Evolutionary conservation across 345 rosid genomes (phyloP), one percentile per base, ranked within the genome.

Genomic region (Barbarea vulgaris): DNA sequence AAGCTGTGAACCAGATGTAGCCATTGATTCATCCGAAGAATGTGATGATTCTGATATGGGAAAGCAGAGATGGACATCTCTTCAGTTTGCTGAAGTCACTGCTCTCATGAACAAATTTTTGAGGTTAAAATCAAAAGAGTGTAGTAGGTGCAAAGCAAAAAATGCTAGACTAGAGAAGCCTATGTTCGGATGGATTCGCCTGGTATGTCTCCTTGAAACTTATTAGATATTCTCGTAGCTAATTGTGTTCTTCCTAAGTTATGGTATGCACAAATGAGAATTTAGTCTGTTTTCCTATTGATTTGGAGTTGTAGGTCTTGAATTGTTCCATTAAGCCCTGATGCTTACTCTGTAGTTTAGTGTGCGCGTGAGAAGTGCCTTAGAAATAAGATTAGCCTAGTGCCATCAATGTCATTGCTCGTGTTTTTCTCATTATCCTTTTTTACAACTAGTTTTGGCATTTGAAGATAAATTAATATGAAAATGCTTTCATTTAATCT

Each of bases 131-230:
- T 19, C 69, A 37, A 77, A 24, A 39, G 69, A 73, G 79, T 93
- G 98, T 72, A 63, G 64, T 47, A 69, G 70, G 37, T 93, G 97
- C 60, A 1, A 41, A 9, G 80, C 79, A 28, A 28, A 39, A 41
- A 80, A 71, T 80, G 86, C 91, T 22, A 37, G 22, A 12, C 75
- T 91, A 53, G 76, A 72, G 36, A 93, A 88, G 70, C 98, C 95
- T 56, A 84, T 75, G 44, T 87, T 81, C 73, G 97, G 91, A 77
- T 93, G 96, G 97, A 70, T 93, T 79, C 81, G 84, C 77, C 72
- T 56, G 93, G 98, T 93, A 91, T 75, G 73, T 58, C 15, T 64
- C 80, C 59, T 56, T 69, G 39, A 62, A 61, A 62, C 47, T 61
- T 76, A 25, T 60, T 59, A 34, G 67, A 12, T 75, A 39, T 67